Evolutionary conservation across 345 rosid genomes (phyloP).

Genomic region (Ceriops tagal): DNA sequence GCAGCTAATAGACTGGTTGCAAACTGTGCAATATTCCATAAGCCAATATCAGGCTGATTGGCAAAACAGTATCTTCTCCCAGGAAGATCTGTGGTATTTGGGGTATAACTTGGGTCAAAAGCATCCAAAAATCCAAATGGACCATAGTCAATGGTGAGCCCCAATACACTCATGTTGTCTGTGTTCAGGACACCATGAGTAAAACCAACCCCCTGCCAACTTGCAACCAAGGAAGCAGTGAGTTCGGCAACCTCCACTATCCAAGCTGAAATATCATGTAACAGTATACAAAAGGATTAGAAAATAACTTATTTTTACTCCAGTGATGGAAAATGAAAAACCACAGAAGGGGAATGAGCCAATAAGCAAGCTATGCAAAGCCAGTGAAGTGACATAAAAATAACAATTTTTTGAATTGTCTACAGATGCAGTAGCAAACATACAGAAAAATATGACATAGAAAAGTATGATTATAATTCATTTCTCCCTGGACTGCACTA

Average conservation of each 20-base stretch:
- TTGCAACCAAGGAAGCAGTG: slow-evolving; percentile 75
- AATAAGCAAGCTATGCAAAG: too few relatives aligned
- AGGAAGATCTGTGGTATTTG: slow-evolving; percentile 96
- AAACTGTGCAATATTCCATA: slow-evolving; percentile 93
- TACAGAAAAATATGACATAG: neutral
- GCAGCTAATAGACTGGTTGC: slow-evolving; percentile 64
- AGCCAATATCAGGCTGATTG: slow-evolving; percentile 92
- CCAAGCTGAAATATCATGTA: slow-evolving; percentile 63
- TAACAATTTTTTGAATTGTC: too few relatives aligned
- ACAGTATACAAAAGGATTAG: slow-evolving; percentile 5
- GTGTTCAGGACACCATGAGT: slow-evolving; percentile 98
- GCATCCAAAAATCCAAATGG: slow-evolving; percentile 99
- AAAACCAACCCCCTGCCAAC: slow-evolving; percentile 98
- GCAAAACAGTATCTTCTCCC: slow-evolving; percentile 96
- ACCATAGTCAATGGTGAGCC: slow-evolving; percentile 94
- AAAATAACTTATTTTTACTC: neutral
- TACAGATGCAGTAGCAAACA: too few relatives aligned
- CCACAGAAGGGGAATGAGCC: neutral
- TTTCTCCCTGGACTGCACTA: neutral
- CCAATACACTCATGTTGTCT: slow-evolving; percentile 96
- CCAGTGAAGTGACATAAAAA: too few relatives aligned
- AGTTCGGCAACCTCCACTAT: slow-evolving; percentile 86
- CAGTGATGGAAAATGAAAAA: neutral
- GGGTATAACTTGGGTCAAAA: slow-evolving; percentile 94
- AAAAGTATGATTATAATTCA: neutral